A percentile compares a stretch with the other conserved stretches of the same genome.
phyloP scores from a whole-genome alignment of 768 basidiomycete species.

The Lentinula guzmanii region DNA sequence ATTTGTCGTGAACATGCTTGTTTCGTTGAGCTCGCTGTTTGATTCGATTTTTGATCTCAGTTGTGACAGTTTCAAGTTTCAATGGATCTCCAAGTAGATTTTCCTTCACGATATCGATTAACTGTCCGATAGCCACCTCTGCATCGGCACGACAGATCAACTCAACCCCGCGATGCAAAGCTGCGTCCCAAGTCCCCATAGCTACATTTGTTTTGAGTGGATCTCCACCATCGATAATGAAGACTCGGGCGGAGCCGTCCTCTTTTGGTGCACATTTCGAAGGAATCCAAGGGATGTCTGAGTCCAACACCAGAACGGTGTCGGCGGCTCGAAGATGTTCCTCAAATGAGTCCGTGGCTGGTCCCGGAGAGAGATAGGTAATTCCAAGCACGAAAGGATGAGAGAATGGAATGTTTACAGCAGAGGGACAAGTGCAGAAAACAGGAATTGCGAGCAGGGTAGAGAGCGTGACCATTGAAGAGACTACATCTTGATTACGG shows the following conservation, averaged over 20 bases:
- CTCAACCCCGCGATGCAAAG: conserved; percentile 32
- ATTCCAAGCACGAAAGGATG: conserved; percentile 50
- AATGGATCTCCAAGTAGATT: conserved; percentile 13
- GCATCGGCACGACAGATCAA: conserved; percentile 54
- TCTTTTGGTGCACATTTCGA: conserved; percentile 35
- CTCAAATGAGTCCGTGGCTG: conserved; percentile 22
- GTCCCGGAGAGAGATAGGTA: conserved; percentile 41
- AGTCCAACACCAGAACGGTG: conserved; percentile 59
- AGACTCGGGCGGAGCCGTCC: conserved; percentile 35
- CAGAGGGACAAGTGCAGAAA: conserved; percentile 42
- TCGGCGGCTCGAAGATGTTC: conserved; percentile 49
- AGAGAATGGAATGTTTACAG: conserved; percentile 49
- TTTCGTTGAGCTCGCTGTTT: conserved; percentile 2
- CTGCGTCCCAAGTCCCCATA: conserved; percentile 44
- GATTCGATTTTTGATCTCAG: neutral
- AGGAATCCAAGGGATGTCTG: conserved; percentile 62
- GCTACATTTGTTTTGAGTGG: conserved; percentile 43
- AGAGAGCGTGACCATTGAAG: conserved; percentile 41
- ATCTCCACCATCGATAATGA: conserved; percentile 57
- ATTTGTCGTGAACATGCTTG: conserved; percentile 8
- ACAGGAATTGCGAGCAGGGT: conserved; percentile 49
- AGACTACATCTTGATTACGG: conserved; percentile 42
- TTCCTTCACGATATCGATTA: conserved; percentile 30
- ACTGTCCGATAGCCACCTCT: conserved; percentile 42
- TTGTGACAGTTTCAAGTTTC: conserved; percentile 2